These are phyloP conservation scores for Dendrobium huoshanense DNA, from an alignment of 106 monocot species.

Conservation along the genomic window DNA sequence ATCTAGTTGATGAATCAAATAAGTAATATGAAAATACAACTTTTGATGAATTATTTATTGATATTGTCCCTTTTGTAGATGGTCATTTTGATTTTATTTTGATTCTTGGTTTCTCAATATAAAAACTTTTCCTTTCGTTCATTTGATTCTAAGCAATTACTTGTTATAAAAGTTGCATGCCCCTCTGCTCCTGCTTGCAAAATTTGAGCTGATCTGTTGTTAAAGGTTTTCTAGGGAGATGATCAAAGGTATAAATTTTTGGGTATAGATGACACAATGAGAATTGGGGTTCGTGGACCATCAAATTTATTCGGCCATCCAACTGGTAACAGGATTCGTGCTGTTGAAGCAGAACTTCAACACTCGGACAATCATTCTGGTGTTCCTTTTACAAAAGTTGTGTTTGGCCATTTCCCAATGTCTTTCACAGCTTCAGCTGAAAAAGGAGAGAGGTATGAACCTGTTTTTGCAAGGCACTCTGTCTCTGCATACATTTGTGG, in stretches of 20 bases:
- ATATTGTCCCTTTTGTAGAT: no score
- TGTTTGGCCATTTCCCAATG: constrained; percentile 82
- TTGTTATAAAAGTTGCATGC: not conserved
- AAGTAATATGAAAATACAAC: no score
- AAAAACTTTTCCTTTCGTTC: not conserved
- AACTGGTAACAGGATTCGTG: constrained; percentile 35
- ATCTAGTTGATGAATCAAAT: no score
- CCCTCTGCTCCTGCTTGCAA: not conserved
- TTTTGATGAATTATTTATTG: no score
- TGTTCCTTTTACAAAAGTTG: constrained; percentile 39
- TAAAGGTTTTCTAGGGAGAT: constrained; percentile 65
- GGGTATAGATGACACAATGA: constrained; percentile 81
- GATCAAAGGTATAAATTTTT: constrained; percentile 52
- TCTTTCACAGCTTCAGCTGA: constrained; percentile 73
- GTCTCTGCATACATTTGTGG: constrained; percentile 80
- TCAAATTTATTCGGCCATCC: constrained; percentile 94
- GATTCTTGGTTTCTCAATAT: not conserved
- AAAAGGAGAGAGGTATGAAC: constrained; percentile 53
- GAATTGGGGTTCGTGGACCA: constrained; percentile 66
- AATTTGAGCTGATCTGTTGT: constrained; percentile 27
- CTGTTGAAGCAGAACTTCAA: constrained; percentile 49
- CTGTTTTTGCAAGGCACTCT: constrained; percentile 45
- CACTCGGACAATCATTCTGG: constrained; percentile 25
- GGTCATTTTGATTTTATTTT: no score
- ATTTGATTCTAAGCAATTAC: not conserved